Base-by-base conservation (phyloP, 139 green algal species). In the Closterium sp. region DNA sequence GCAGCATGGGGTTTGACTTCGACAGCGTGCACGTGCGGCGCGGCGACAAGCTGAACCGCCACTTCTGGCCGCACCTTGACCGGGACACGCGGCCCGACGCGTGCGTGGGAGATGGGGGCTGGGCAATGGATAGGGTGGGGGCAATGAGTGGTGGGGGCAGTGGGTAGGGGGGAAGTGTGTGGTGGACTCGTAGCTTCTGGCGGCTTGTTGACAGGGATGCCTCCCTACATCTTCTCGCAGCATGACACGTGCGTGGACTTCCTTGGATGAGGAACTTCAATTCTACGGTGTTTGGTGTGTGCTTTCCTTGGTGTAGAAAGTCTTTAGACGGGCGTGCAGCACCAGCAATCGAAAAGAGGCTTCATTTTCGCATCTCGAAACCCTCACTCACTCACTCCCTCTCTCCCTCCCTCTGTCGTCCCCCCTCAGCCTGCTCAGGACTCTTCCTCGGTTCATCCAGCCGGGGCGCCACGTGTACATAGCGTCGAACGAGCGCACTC, bases 391-490 rank as follows among this genome's bases (percentile, higher is more conserved):
- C 16, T 85, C 81, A 12, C 81, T 32, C n/a, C n/a, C n/a, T 32
- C 81, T 85, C 1, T 16, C 83, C 7, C n/a, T 86, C n/a, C n/a
- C 28, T 86, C 83, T 28, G 30, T 86, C 83, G 10, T 12, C 55
- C 55, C 55, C 21, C 30, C 21, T 12, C 83, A 86, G 83, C 25
- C n/a, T 89, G 10, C 12, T 89, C 3, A 55, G 25, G 4, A 89
- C 28, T 2, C 85, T 89, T 2, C 85, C 85, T 2, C 12, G 12
- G 6, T 89, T 89, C 1, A 33, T 89, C 25, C 25, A 89, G 85
- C 85, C 85, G 33, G 30, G 85, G 85, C 30, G 30, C 33, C 32
- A 36, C 25, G 25, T 89, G 85, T 89, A 89, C 85, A 89, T 89
- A 55, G 85, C 85, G 32, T 55, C 85, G 19, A 33, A 89, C 34